These are phyloP conservation scores for Moniliophthora roreri DNA, from an alignment of 1,284 basidiomycete genomes.

Conservation along the genomic window DNA sequence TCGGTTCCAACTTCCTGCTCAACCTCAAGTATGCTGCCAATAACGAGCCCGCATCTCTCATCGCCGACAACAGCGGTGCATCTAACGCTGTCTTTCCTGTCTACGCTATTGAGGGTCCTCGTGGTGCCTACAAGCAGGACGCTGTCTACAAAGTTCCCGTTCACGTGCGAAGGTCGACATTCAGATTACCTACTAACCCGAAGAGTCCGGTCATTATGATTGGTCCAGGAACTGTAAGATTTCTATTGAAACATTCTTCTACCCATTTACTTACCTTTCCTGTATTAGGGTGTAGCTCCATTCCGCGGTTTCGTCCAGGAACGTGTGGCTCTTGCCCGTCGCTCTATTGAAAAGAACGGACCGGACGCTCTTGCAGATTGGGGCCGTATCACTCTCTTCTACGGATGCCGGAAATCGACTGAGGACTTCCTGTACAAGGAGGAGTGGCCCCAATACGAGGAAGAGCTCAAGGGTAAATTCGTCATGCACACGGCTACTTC, in stretches of 20 bases:
- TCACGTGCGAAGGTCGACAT: constrained; percentile 94
- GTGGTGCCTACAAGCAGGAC: constrained; percentile 77
- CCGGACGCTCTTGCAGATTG: constrained; percentile 91
- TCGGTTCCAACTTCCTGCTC: constrained; percentile 90
- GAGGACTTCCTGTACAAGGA: constrained; percentile 95
- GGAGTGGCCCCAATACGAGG: constrained; percentile 89
- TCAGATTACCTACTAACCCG: constrained; percentile 94
- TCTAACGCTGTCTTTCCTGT: constrained; percentile 53
- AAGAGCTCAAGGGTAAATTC: constrained; percentile 91
- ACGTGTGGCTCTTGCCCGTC: constrained; percentile 91
- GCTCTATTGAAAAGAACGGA: constrained; percentile 92
- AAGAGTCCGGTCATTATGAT: constrained; percentile 99
- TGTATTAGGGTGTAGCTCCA: constrained; percentile 85
- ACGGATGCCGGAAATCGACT: constrained; percentile 86
- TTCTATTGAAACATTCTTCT: not conserved
- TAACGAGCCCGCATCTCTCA: constrained; percentile 49
- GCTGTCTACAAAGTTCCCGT: constrained; percentile 84
- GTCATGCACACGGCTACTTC: constrained; percentile 88
- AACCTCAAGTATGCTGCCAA: constrained; percentile 84
- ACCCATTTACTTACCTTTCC: constrained; percentile 14
- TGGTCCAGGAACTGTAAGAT: constrained; percentile 90
- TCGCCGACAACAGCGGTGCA: constrained; percentile 35
- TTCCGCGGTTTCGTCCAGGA: constrained; percentile 99
- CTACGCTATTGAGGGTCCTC: constrained; percentile 89
- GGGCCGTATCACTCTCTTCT: constrained; percentile 94